phyloP scores from a whole-genome alignment of 23 red algal species.

The Agarophyton chilense region DNA sequence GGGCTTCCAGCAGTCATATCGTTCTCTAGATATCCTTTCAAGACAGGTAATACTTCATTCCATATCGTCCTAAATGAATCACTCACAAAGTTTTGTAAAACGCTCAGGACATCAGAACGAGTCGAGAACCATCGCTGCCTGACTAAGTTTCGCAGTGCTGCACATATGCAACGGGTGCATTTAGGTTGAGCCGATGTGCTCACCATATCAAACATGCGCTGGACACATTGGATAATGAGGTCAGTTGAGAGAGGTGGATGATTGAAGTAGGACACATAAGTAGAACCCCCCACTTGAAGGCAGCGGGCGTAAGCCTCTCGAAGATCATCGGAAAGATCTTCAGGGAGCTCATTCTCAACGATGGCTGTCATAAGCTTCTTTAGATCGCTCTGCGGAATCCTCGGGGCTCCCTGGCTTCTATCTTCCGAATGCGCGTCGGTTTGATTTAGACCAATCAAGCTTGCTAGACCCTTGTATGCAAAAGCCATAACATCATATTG shows the following conservation, averaged over 20 bases:
- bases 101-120: slow-evolving; percentile 37
- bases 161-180: not conserved
- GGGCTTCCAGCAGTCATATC: slow-evolving; percentile 38
- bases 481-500: slow-evolving; percentile 25
- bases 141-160: not conserved
- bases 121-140: slow-evolving; percentile 10
- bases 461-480: slow-evolving; percentile 37
- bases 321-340: slow-evolving; percentile 30
- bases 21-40: slow-evolving; percentile 49
- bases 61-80: slow-evolving; percentile 16
- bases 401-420: not conserved
- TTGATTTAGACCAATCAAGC: slow-evolving; percentile 10
- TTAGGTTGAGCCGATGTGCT: not conserved
- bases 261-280: slow-evolving; percentile 34
- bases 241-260: slow-evolving; percentile 27
- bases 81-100: slow-evolving; percentile 15
- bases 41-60: slow-evolving; percentile 33
- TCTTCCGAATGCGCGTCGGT: not conserved
- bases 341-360: slow-evolving; percentile 1
- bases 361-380: slow-evolving; percentile 26
- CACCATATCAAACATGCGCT: slow-evolving; percentile 29
- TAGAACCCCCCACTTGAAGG: not conserved
- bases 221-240: slow-evolving; percentile 33
- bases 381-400: slow-evolving; percentile 32
- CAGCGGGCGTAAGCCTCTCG: slow-evolving; percentile 11